Evolutionary conservation across 2,329 filamentous ascomycete genomes (phyloP).

Genomic region (Botrytis byssoidea): DNA sequence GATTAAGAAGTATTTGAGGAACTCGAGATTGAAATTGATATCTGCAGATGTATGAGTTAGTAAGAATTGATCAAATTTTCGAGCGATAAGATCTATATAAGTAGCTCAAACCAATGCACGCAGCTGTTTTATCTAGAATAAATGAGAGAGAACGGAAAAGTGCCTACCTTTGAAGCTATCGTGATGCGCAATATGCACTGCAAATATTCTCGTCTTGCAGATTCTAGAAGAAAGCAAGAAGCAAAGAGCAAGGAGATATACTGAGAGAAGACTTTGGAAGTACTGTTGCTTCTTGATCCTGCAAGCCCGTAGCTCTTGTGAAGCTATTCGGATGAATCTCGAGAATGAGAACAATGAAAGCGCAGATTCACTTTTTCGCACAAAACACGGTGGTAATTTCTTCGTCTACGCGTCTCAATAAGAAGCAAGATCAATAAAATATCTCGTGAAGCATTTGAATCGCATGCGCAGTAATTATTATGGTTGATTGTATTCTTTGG

Average conservation of each 20-base stretch:
- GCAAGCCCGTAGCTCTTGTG: not conserved
- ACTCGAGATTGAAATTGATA: not conserved
- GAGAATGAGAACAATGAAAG: conserved; percentile 6
- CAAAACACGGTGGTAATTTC: not conserved
- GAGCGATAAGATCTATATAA: not conserved
- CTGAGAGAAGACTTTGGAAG: not conserved
- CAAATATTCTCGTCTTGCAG: not conserved
- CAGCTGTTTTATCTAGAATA: not conserved
- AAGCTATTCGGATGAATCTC: not conserved
- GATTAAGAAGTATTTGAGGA: not conserved
- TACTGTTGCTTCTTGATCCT: not conserved
- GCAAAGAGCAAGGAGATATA: not conserved
- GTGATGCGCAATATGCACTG: not conserved
- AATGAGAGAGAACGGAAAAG: not conserved
- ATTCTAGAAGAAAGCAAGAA: not conserved
- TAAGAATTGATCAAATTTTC: not conserved
- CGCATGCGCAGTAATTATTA: conserved; percentile 10
- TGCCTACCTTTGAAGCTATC: not conserved
- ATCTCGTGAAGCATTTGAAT: conserved; percentile 2
- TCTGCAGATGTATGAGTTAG: conserved; percentile 12
- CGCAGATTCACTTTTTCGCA: conserved; percentile 17
- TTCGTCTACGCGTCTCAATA: conserved; percentile 17
- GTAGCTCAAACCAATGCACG: not conserved
- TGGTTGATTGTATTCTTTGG: conserved; percentile 21
- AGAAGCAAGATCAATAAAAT: conserved; percentile 2